Conservation (phyloP, 2,329 filamentous ascomycete genomes). For the Amesomyces nigricolor region DNA sequence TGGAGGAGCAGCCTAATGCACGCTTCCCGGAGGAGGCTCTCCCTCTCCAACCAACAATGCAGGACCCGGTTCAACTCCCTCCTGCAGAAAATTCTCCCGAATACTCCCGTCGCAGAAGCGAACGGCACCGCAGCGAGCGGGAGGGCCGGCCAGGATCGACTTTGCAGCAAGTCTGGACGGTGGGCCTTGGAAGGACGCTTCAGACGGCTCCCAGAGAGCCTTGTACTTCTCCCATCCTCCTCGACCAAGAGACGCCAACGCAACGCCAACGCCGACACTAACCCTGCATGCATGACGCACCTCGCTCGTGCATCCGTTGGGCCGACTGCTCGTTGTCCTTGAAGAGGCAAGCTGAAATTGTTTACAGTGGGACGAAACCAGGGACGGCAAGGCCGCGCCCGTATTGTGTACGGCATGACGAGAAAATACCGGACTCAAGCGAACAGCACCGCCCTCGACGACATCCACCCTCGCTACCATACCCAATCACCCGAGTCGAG, state of each 20-base stretch:
- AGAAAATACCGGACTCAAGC: too few species aligned
- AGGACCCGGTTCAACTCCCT: not conserved
- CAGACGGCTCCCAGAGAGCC: too few species aligned
- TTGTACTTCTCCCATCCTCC: not conserved
- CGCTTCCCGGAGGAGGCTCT: not conserved
- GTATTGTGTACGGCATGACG: too few species aligned
- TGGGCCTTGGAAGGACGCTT: too few species aligned
- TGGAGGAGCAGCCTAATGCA: not conserved
- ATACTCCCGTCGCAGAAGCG: not conserved
- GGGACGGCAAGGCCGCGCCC: too few species aligned
- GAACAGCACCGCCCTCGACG: too few species aligned
- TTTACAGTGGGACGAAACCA: not conserved
- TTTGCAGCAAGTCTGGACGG: too few species aligned
- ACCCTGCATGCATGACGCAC: not conserved
- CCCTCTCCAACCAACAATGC: not conserved
- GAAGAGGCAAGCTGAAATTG: not conserved
- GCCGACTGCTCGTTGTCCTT: not conserved
- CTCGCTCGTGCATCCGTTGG: not conserved
- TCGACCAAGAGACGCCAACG: not conserved
- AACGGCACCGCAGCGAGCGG: not conserved
- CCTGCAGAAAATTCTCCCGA: not conserved
- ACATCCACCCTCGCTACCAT: too few species aligned
- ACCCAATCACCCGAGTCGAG: too few species aligned
- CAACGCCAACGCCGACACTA: slow-evolving; percentile 1
- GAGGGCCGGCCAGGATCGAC: too few species aligned